Percentiles rank a stretch among this genome's conserved stretches.
Evolutionary conservation across 2,329 filamentous ascomycete genomes (phyloP).

Genomic region (Elsinoe perseae): DNA sequence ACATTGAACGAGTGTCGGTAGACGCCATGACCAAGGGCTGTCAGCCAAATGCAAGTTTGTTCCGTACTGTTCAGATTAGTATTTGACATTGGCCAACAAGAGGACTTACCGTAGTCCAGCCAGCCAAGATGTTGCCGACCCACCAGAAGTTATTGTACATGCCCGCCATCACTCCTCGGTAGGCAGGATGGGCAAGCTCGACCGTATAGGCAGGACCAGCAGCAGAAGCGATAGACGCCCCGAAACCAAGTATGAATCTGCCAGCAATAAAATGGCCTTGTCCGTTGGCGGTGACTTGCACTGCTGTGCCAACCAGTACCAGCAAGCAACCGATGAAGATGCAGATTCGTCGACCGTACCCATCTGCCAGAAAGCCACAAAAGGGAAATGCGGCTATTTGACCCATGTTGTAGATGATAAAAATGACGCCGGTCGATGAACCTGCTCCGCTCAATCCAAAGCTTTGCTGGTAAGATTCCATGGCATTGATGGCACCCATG

Average conservation of each 20-base stretch:
- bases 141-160: conserved; percentile 45
- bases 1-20: conserved; percentile 37
- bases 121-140: conserved; percentile 47
- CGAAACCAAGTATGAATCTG: conserved; percentile 57
- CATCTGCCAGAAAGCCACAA: conserved; percentile 11
- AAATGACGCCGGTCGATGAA: conserved; percentile 39
- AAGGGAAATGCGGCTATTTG: conserved; percentile 38
- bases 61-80: conserved; percentile 24
- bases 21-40: conserved; percentile 25
- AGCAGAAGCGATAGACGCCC: conserved; percentile 51
- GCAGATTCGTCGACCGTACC: conserved; percentile 28
- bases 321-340: conserved; percentile 52
- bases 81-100: not conserved
- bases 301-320: conserved; percentile 49
- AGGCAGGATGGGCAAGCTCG: conserved; percentile 54
- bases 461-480: not conserved
- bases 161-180: conserved; percentile 53
- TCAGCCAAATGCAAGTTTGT: conserved; percentile 5
- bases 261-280: conserved; percentile 51
- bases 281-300: conserved; percentile 43
- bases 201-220: conserved; percentile 57
- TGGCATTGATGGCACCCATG: conserved; percentile 5
- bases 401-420: conserved; percentile 44
- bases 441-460: not conserved
- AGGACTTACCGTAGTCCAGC: conserved; percentile 37